Percentiles rank a stretch among this genome's conserved stretches.
These are phyloP conservation scores for Cucurbita moschata DNA, from an alignment of 306 rosid genomes.

Conservation along the genomic window DNA sequence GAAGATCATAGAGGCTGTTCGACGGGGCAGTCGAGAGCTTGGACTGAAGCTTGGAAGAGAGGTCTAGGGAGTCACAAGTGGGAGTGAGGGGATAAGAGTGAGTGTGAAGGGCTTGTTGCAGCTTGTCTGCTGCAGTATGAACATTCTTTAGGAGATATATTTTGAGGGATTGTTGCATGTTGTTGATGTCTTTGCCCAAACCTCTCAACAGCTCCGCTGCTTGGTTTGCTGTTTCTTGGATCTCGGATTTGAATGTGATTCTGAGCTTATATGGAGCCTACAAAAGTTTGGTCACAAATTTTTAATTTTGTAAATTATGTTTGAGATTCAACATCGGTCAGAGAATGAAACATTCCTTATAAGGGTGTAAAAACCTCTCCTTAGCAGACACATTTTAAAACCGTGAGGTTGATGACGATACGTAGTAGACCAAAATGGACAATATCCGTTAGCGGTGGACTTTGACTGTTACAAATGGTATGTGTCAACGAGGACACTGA, in stretches of 20 bases:
- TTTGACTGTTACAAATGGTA: too few relatives aligned
- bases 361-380: too few relatives aligned
- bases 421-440: too few relatives aligned
- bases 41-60: slow-evolving; percentile 19
- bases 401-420: too few relatives aligned
- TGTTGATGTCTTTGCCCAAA: slow-evolving; percentile 40
- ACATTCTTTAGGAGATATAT: slow-evolving; percentile 23
- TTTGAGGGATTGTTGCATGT: slow-evolving; percentile 29
- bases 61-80: slow-evolving; percentile 11
- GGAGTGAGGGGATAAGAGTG: slow-evolving; percentile 43
- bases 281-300: too few relatives aligned
- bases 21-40: slow-evolving; percentile 21
- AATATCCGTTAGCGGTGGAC: too few relatives aligned
- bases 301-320: too few relatives aligned
- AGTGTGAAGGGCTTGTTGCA: slow-evolving; percentile 40
- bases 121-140: slow-evolving; percentile 36
- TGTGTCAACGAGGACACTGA: too few relatives aligned
- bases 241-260: slow-evolving; percentile 35
- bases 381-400: too few relatives aligned
- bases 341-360: too few relatives aligned
- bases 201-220: slow-evolving; percentile 48
- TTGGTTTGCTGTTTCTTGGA: slow-evolving; percentile 36
- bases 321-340: too few relatives aligned
- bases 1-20: neutral
- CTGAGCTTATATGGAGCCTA: slow-evolving; percentile 60